Conservation (phyloP, 2,329 filamentous ascomycete genomes). For the Dothideomycetes sp. region DNA sequence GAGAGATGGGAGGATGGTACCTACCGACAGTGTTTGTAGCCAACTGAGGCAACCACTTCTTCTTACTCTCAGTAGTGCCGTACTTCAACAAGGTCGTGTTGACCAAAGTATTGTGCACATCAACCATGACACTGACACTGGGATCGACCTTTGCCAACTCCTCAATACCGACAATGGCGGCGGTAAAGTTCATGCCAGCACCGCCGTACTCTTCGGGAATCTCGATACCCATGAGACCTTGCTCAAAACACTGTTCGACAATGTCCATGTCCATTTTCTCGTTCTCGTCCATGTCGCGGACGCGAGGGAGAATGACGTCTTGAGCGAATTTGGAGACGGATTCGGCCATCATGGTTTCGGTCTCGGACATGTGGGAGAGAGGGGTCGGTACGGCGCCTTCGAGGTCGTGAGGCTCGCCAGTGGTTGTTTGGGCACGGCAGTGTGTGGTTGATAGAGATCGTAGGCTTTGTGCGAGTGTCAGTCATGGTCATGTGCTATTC, state of each 20-base stretch:
- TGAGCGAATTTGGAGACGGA: conserved; percentile 83
- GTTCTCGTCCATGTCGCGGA: conserved; percentile 94
- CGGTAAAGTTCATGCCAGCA: conserved; percentile 97
- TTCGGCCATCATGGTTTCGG: conserved; percentile 81
- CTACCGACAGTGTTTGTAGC: conserved; percentile 74
- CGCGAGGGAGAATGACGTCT: conserved; percentile 81
- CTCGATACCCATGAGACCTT: conserved; percentile 94
- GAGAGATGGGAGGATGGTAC: conserved; percentile 24
- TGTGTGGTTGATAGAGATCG: conserved; percentile 36
- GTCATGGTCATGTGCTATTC: neutral
- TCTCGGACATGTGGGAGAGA: conserved; percentile 85
- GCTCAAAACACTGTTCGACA: conserved; percentile 91
- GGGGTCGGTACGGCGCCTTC: conserved; percentile 77
- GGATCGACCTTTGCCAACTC: conserved; percentile 91
- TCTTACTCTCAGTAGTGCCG: conserved; percentile 66
- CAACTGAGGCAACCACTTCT: conserved; percentile 79
- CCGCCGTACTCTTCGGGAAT: conserved; percentile 96
- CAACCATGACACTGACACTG: conserved; percentile 86
- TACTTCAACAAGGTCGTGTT: conserved; percentile 88
- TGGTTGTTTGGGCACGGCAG: conserved; percentile 27
- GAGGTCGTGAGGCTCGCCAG: conserved; percentile 46
- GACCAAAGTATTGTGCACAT: conserved; percentile 96
- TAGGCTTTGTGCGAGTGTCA: conserved; percentile 9
- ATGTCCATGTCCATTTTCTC: conserved; percentile 84
- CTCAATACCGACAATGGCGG: conserved; percentile 93